Evolutionary conservation across 2,329 filamentous ascomycete species (phyloP).

Genomic region (Penicillium sp.): DNA sequence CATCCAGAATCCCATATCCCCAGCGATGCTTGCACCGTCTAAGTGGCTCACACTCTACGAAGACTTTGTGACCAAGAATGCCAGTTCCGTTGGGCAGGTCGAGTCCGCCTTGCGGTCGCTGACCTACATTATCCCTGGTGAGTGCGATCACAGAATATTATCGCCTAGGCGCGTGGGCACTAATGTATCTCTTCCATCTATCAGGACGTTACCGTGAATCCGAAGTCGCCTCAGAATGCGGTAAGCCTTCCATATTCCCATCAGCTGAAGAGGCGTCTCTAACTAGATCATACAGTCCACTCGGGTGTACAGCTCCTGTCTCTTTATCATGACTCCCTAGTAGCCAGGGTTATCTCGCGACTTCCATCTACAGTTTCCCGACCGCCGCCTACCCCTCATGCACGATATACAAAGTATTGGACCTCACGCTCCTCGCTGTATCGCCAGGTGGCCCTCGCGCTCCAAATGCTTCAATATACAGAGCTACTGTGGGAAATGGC

Average conservation of each 20-base stretch:
- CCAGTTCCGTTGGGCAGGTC: constrained; percentile 90
- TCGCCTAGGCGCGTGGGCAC: background rate
- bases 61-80: constrained; percentile 93
- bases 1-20: constrained; percentile 32
- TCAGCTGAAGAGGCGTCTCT: constrained; percentile 26
- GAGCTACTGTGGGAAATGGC: constrained; percentile 98
- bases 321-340: constrained; percentile 87
- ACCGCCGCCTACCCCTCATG: constrained; percentile 60
- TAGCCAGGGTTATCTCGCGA: constrained; percentile 66
- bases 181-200: background rate
- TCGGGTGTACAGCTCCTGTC: constrained; percentile 88
- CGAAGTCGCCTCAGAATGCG: constrained; percentile 90
- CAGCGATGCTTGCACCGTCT: constrained; percentile 39
- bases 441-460: constrained; percentile 74
- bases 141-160: constrained; percentile 3
- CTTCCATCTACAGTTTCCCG: constrained; percentile 57
- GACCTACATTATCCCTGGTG: constrained; percentile 91
- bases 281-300: constrained; percentile 61
- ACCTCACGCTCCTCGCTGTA: constrained; percentile 70
- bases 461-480: constrained; percentile 93
- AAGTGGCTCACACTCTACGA: constrained; percentile 48
- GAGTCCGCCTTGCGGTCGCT: constrained; percentile 90
- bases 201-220: constrained; percentile 66
- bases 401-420: constrained; percentile 68
- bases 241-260: constrained; percentile 47